Evolutionary conservation across 2,329 filamentous ascomycete genomes (phyloP), one percentile per base, ranked within the genome.

Genomic region (Lithohypha guttulata): DNA sequence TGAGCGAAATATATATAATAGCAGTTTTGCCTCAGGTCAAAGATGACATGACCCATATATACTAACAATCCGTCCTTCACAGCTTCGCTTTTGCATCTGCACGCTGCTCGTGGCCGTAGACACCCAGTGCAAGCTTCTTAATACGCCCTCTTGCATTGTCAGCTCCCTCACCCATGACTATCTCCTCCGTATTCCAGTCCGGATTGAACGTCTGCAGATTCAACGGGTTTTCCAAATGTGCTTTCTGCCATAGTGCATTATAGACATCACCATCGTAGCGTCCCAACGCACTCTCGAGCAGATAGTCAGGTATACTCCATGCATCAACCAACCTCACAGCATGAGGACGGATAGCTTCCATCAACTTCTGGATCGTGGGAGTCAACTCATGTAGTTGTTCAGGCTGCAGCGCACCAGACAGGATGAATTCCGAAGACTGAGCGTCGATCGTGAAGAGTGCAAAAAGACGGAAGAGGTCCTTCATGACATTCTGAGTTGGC

Each of bases 191-290:
- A 48, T 57, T 56, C 54, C 63, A 70, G 42, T 69, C 59, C 5
- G 61, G 58, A 48, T 73, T 71, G 46, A 72, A 70, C 1, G 65
- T 70, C 7, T 64, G 54, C 38, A 54, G 53, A 42, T 73, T 72
- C 47, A 73, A 44, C 7, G 69, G 69, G 51, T 72, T 72, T 46
- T 64, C 51, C 31, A 63, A 54, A 56, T 72, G 68, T 3, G 69
- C 69, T 37, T 64, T 58, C 40, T 71, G 59, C 43, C 63, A 73
- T 28, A 72, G 50, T 40, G 71, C 65, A 48, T 73, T 70, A 46
- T 73, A 73, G 5, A 71, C 68, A 35, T 60, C 65, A 2, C 70
- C 69, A 50, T 73, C 69, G 41, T 60, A 65, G 29, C 68, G 55
- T 0, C 69, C 69, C 26, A 73, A 51, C 4, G 69, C 65, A 51